These are phyloP conservation scores for Teratosphaeria viscida DNA, from an alignment of 2,329 filamentous ascomycete genomes.

Conservation along the genomic window DNA sequence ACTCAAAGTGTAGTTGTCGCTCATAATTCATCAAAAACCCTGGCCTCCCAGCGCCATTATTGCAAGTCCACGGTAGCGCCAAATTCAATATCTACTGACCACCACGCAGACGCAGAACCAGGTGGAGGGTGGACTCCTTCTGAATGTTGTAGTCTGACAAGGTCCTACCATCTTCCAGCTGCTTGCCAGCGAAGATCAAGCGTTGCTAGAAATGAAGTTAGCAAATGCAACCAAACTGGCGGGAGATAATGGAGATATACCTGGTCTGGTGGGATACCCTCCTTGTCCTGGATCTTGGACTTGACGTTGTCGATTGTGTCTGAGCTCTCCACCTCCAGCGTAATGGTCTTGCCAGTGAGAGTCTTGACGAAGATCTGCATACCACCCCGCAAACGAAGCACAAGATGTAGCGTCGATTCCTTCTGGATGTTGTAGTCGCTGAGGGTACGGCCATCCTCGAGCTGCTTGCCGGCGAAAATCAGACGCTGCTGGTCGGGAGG, in stretches of 20 bases:
- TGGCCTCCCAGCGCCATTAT: background rate
- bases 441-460: slow-evolving; percentile 86
- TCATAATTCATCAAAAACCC: slow-evolving; percentile 6
- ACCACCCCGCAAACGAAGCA: slow-evolving; percentile 52
- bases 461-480: slow-evolving; percentile 92
- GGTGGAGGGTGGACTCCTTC: slow-evolving; percentile 56
- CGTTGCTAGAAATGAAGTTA: slow-evolving; percentile 47
- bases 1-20: background rate
- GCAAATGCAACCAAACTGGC: background rate
- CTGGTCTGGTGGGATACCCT: slow-evolving; percentile 86
- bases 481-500: slow-evolving; percentile 89
- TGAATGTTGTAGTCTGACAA: slow-evolving; percentile 96
- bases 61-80: background rate
- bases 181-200: slow-evolving; percentile 88
- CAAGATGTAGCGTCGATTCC: slow-evolving; percentile 56
- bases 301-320: slow-evolving; percentile 96
- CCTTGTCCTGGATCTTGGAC: slow-evolving; percentile 71
- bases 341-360: slow-evolving; percentile 79
- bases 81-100: slow-evolving; percentile 34
- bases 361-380: slow-evolving; percentile 52
- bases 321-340: slow-evolving; percentile 76
- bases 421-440: slow-evolving; percentile 95
- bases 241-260: background rate
- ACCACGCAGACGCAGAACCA: slow-evolving; percentile 52
- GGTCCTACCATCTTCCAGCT: slow-evolving; percentile 84